Base-by-base conservation (phyloP, 2,329 filamentous ascomycete species). In the Paracorniculantispora psalliotae region DNA sequence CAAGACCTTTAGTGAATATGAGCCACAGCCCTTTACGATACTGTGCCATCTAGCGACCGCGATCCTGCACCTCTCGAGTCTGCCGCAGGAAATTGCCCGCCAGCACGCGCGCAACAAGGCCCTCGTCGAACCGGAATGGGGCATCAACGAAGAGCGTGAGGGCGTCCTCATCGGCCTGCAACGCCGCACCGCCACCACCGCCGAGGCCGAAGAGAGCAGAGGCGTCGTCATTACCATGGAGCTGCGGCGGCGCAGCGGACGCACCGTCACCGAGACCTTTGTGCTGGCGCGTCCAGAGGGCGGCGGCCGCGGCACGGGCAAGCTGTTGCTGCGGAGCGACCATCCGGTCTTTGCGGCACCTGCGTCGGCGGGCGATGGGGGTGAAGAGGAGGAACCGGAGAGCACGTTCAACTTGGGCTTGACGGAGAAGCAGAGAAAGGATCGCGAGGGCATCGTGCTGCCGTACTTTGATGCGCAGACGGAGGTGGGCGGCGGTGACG, bases 391-490 rank as follows among this genome's bases (percentile, higher is more conserved):
- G 35, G 79, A 84, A 60, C 82, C 84, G 4, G 83, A 85, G 66
- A 88, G 89, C 10, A 96, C 93, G 0, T 99, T 99, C 70, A 88
- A 89, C 63, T 75, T 99, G 4, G 87, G 88, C 0, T 76, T 99
- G 61, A 97, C 93, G 19, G 93, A 96, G 61, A 92, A 94, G 77
- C 94, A 99, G 76, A 83, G 89, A 66, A 81, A 82, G 63, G 93
- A 96, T 53, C 79, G 94, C 26, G 93, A 97, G 67, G 90, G 89
- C 0, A 90, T 99, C 9, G 90, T 97, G 43, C 72, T 97, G 72
- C 94, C 94, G 17, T 97, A 99, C 72, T 97, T 96, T 73, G 94
- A 99, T 77, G 94, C 94, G 25, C 94, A 99, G 80, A 90, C 86
- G 56, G 88, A 88, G 50, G 82, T 86, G 54, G 88, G 86, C 1